phyloP scores from a whole-genome alignment of 2,329 filamentous ascomycete species.

The Celoporthe dispersa region DNA sequence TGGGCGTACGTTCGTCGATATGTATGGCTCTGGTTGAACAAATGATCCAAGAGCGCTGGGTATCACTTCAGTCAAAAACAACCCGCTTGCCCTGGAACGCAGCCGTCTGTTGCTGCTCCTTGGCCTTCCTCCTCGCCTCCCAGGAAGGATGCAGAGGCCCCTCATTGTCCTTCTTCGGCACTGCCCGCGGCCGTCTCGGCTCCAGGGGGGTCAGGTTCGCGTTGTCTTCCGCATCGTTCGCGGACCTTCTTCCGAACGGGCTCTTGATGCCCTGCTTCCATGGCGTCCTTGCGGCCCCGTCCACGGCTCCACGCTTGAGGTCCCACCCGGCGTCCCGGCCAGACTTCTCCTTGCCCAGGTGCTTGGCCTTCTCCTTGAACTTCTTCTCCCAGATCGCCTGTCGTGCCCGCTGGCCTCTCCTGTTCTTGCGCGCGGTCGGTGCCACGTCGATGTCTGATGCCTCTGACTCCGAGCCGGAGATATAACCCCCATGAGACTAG shows the following conservation, averaged over 20 bases:
- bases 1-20: neutral
- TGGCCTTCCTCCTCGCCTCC: conserved; percentile 66
- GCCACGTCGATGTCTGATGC: conserved; percentile 69
- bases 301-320: conserved; percentile 58
- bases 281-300: conserved; percentile 47
- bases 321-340: conserved; percentile 62
- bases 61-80: conserved; percentile 54
- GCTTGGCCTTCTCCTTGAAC: conserved; percentile 72
- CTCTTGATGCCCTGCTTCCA: conserved; percentile 57
- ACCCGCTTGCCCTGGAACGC: conserved; percentile 63
- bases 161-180: conserved; percentile 30
- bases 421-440: conserved; percentile 68
- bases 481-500: conserved; percentile 80
- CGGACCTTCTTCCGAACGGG: conserved; percentile 36
- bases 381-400: conserved; percentile 83
- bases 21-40: neutral
- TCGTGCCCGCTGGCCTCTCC: conserved; percentile 76
- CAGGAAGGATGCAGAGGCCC: conserved; percentile 66
- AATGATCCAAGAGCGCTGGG: conserved; percentile 13
- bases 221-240: conserved; percentile 9
- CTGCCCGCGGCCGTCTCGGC: conserved; percentile 12
- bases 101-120: conserved; percentile 57
- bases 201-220: conserved; percentile 12
- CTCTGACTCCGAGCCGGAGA: conserved; percentile 71
- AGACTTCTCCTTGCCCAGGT: conserved; percentile 53